Conservation (phyloP, 768 basidiomycete species). For the Kwoniella shandongensis region DNA sequence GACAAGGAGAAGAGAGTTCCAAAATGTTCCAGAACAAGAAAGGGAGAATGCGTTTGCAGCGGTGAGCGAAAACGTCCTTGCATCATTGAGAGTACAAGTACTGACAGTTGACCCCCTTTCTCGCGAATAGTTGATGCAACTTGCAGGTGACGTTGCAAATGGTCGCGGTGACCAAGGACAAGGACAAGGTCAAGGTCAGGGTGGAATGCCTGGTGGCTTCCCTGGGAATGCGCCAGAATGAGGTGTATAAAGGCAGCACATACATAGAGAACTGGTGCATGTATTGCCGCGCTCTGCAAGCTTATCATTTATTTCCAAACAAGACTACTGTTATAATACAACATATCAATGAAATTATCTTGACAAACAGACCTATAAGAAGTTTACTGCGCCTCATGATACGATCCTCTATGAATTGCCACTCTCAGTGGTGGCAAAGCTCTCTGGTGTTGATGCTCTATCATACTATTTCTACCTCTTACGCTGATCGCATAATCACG, state of each 20-base stretch:
- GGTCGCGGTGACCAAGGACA: slow-evolving; percentile 1
- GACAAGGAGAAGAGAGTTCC: slow-evolving; percentile 20
- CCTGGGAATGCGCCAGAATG: slow-evolving; percentile 11
- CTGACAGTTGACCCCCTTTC: too few relatives aligned
- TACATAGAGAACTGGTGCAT: too few relatives aligned
- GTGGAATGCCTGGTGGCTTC: slow-evolving; percentile 39
- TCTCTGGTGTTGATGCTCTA: neutral
- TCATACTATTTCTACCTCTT: neutral
- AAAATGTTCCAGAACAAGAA: slow-evolving; percentile 27
- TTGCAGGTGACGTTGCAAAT: slow-evolving; percentile 17
- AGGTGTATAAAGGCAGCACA: too few relatives aligned
- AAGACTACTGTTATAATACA: too few relatives aligned
- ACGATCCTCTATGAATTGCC: slow-evolving; percentile 12
- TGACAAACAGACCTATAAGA: too few relatives aligned
- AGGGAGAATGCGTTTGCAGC: slow-evolving; percentile 34
- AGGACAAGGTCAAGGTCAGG: slow-evolving; percentile 11
- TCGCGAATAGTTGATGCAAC: slow-evolving; percentile 10
- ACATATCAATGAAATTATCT: too few relatives aligned
- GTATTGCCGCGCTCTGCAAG: too few relatives aligned
- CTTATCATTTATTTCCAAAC: too few relatives aligned
- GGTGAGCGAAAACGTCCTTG: slow-evolving; percentile 36
- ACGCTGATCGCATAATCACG: slow-evolving; percentile 15
- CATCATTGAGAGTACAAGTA: too few relatives aligned
- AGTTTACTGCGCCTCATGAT: too few relatives aligned
- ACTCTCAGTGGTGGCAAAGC: slow-evolving; percentile 13